phyloP scores from a whole-genome alignment of 108 stramenopile genomes.

The Nitzschia putrida region DNA sequence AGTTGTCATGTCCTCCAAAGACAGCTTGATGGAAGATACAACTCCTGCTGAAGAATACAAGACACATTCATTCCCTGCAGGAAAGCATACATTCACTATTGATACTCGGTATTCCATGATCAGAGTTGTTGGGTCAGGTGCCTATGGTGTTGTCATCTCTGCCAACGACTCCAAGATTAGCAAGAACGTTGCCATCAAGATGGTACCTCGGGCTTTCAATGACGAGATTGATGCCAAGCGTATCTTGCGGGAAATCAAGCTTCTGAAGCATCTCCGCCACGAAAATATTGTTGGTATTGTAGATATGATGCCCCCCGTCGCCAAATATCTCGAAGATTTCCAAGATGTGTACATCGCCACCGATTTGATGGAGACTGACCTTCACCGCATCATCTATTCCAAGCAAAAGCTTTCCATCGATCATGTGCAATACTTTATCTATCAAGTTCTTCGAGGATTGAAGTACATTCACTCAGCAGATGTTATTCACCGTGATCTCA shows the following conservation, averaged over 20 bases:
- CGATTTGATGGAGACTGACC: constrained; percentile 98
- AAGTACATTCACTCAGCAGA: constrained; percentile 99
- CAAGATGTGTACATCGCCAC: constrained; percentile 96
- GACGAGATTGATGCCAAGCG: constrained; percentile 99
- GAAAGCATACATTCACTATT: constrained; percentile 84
- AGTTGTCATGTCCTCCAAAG: constrained; percentile 44
- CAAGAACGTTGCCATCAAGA: constrained; percentile 97
- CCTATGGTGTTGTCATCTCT: constrained; percentile 98
- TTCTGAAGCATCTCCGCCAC: constrained; percentile 88
- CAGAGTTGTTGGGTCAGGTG: constrained; percentile 91
- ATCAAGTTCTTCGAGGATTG: constrained; percentile 94
- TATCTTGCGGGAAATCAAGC: constrained; percentile 98
- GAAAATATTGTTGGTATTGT: constrained; percentile 90
- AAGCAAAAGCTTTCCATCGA: constrained; percentile 95
- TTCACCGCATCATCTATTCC: constrained; percentile 99
- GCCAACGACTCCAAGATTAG: constrained; percentile 65
- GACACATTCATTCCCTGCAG: constrained; percentile 80
- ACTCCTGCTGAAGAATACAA: constrained; percentile 48
- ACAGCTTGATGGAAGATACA: constrained; percentile 25
- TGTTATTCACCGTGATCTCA: constrained; percentile 97
- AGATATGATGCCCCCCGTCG: constrained; percentile 87
- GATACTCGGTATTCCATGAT: constrained; percentile 78
- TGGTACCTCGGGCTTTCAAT: constrained; percentile 94
- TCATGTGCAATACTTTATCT: constrained; percentile 97
- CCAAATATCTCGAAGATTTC: constrained; percentile 88